phyloP scores from a whole-genome alignment of 164 flowering plant species.

The Buxus sempervirens region DNA sequence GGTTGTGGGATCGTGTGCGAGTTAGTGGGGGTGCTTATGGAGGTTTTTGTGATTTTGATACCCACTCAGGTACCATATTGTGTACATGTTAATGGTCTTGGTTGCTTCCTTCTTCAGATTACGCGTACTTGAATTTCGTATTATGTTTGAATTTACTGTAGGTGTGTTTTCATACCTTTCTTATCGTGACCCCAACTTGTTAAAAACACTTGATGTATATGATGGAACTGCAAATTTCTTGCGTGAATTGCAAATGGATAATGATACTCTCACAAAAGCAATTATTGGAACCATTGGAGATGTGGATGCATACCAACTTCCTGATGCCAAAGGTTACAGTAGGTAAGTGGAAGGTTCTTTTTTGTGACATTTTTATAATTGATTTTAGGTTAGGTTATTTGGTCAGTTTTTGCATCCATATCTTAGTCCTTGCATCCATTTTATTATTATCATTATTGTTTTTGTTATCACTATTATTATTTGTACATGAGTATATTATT shows the following conservation, averaged over 20 bases:
- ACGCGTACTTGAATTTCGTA: neutral
- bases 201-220: conserved; percentile 91
- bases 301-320: conserved; percentile 93
- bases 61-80: conserved; percentile 71
- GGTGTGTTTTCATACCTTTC: conserved; percentile 94
- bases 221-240: conserved; percentile 79
- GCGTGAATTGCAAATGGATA: conserved; percentile 80
- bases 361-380: too few relatives aligned
- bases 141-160: conserved; percentile 23
- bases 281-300: conserved; percentile 98
- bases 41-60: conserved; percentile 93
- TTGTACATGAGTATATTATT: too few relatives aligned
- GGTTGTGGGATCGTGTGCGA: conserved; percentile 99
- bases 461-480: too few relatives aligned
- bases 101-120: neutral
- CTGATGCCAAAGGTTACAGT: conserved; percentile 98
- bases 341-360: conserved; percentile 42
- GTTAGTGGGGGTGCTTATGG: conserved; percentile 99
- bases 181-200: conserved; percentile 93
- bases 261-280: conserved; percentile 87
- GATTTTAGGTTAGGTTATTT: too few relatives aligned
- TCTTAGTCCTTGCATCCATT: too few relatives aligned
- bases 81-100: neutral
- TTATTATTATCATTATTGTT: too few relatives aligned
- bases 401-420: neutral